Evolutionary conservation across 169 alveolate species (phyloP).

Genomic region (Plasmodium vivax): DNA sequence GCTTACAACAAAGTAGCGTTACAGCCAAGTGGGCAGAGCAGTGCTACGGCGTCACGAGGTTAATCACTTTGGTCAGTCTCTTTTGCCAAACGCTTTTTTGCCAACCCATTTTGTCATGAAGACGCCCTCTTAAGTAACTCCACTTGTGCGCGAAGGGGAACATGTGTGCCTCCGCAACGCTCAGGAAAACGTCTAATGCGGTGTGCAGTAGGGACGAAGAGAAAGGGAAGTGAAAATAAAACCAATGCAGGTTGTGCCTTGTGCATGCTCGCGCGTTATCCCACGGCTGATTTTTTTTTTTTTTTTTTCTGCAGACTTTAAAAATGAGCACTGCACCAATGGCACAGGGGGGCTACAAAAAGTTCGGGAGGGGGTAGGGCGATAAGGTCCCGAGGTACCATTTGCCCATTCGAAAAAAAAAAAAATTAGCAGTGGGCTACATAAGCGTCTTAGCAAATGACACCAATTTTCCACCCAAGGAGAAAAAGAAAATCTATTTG

Average conservation of each 20-base stretch:
- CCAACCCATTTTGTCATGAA: background rate
- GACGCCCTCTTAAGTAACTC: background rate
- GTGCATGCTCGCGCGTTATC: background rate
- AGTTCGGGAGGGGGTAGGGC: background rate
- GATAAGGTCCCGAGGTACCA: background rate
- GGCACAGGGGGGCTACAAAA: background rate
- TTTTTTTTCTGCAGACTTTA: background rate
- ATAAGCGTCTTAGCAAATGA: background rate
- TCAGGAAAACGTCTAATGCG: background rate
- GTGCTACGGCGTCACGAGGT: background rate
- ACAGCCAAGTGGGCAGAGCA: background rate
- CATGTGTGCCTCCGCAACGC: background rate
- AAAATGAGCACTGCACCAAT: background rate
- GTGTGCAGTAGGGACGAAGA: background rate
- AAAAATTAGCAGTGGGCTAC: background rate
- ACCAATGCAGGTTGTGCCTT: background rate
- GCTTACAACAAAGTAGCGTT: background rate
- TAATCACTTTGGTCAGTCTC: background rate
- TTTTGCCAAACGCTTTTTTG: background rate
- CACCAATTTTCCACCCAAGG: background rate
- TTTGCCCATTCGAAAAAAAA: background rate
- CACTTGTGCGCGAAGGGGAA: background rate
- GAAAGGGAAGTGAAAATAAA: background rate
- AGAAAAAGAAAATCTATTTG: background rate
- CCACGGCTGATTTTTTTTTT: background rate